A percentile compares a stretch with the other conserved stretches of the same genome.
Evolutionary conservation across 163 green algal species (phyloP).

Genomic region (Dunaliella salina): DNA sequence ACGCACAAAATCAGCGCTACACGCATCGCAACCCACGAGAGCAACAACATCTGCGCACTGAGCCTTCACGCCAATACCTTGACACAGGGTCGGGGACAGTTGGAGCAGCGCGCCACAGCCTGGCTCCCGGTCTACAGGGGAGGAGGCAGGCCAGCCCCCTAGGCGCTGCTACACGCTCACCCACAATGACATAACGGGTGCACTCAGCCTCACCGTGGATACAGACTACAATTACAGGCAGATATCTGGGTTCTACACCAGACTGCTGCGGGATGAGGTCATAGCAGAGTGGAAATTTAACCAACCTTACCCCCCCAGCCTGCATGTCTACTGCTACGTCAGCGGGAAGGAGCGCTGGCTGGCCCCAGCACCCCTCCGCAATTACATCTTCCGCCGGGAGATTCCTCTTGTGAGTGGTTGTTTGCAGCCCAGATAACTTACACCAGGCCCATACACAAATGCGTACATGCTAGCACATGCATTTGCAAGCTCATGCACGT

Average conservation of each 20-base stretch:
- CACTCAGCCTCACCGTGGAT: slow-evolving; percentile 74
- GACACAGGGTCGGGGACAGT: not conserved
- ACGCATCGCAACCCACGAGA: no score
- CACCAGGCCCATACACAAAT: not conserved
- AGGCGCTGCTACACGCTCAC: slow-evolving; percentile 82
- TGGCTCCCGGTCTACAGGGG: not conserved
- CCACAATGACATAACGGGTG: slow-evolving; percentile 89
- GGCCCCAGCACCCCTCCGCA: slow-evolving; percentile 70
- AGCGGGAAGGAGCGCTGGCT: slow-evolving; percentile 78
- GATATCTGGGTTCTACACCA: slow-evolving; percentile 84
- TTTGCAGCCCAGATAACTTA: not conserved
- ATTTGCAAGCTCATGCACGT: not conserved
- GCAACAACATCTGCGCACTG: no score
- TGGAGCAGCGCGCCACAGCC: not conserved
- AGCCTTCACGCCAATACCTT: no score
- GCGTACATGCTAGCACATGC: not conserved
- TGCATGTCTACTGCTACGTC: slow-evolving; percentile 91
- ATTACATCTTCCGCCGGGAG: slow-evolving; percentile 91
- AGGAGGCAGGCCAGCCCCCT: not conserved
- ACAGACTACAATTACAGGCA: slow-evolving; percentile 72
- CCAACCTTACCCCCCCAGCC: slow-evolving; percentile 10
- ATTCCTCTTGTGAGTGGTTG: slow-evolving; percentile 75
- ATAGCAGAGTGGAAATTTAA: slow-evolving; percentile 74
- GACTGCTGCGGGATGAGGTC: slow-evolving; percentile 84
- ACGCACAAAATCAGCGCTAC: no score